Base-by-base conservation (phyloP, 805 yeast genomes). In the Saccharomycopsis olivae region DNA sequence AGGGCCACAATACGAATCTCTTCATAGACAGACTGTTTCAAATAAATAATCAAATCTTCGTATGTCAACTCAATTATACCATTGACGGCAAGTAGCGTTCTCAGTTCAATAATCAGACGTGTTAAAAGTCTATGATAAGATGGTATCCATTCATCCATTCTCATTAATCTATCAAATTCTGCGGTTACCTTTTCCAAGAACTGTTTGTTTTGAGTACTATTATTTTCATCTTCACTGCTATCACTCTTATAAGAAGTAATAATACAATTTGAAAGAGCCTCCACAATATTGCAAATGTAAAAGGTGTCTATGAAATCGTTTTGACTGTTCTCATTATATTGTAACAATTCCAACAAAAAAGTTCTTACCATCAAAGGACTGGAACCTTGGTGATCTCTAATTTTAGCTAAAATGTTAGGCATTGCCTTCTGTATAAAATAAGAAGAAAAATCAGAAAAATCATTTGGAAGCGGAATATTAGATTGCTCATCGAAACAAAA, bases 111-210 rank as follows among this genome's bases (percentile, higher is more conserved):
- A 21, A 87, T 73, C 4, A 73, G 61, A 20, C 65, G 58, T 14
- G 87, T 67, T 29, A 83, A 62, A 28, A 67, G 47, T 42, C 69
- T 55, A 38, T 75, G 78, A 46, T 71, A 75, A 0, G 95, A 78
- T 1, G 96, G 89, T 5, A 80, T 66, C 94, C 94, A 86, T 32
- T 72, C 76, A 52, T 89, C 97, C 60, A 92, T 68, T 46, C 87
- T 75, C 49, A 76, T 74, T 44, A 77, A 69, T 43, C 96, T 68
- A 40, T 78, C 74, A 34, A 92, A 64, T 53, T 88, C 96, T 5
- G 69, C 66, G 5, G 78, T 50, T 0, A 78, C 75, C 13, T 68
- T 69, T 3, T 55, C 49, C 2, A 73, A 53, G 50, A 69, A 74
- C 3, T 52, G 53, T 23, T 45, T 55, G 23, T 63, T 68, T 3